Base-by-base conservation (phyloP, 2,329 filamentous ascomycete genomes). In the Neocatenulostroma microsporum region DNA sequence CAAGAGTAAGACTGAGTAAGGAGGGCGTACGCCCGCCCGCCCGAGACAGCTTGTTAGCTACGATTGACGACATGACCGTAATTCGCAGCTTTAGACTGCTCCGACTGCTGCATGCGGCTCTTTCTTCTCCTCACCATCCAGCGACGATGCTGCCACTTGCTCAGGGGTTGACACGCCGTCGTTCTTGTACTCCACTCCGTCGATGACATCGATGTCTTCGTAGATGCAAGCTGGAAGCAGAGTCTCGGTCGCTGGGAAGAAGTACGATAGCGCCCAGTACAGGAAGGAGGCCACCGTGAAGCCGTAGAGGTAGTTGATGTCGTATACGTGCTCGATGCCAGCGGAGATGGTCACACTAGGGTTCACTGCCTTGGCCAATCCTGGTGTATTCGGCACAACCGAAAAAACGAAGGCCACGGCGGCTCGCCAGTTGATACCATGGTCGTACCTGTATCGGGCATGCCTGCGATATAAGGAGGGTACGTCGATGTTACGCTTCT, bases 271-370 rank as follows among this genome's bases (percentile, higher is more conserved):
- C 0, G 43, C 48, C 8, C 71, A 60, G 57, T 82, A 82, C 0
- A 80, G 64, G 3, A 75, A 33, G 14, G 72, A 69, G 6, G 73
- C 75, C 0, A 57, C 63, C 8, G 69, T 60, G 44, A 82, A 80
- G 0, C 78, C 78, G 32, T 79, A 66, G 13, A 82, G 52, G 72
- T 78, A 82, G n/a, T 78, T 76, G 51, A 82, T 78, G 18, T 71
- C 67, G 51, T 80, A 82, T 4, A 80, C 66, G 36, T 64, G 69
- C 27, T 62, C 56, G 0, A 66, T 60, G 0, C 78, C 78, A 0
- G 61, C 59, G 0, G 68, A 67, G 0, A 64, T 58, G 2, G 58
- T 46, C 13, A 68, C 60, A 11, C 37, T 51, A 0, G 57, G 42
- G 34, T 67, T 67, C 36, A 69, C 62, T 1, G 54, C 57, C 21